These are phyloP conservation scores for Clitoria ternatea DNA, from an alignment of 306 rosid species.

Conservation along the genomic window DNA sequence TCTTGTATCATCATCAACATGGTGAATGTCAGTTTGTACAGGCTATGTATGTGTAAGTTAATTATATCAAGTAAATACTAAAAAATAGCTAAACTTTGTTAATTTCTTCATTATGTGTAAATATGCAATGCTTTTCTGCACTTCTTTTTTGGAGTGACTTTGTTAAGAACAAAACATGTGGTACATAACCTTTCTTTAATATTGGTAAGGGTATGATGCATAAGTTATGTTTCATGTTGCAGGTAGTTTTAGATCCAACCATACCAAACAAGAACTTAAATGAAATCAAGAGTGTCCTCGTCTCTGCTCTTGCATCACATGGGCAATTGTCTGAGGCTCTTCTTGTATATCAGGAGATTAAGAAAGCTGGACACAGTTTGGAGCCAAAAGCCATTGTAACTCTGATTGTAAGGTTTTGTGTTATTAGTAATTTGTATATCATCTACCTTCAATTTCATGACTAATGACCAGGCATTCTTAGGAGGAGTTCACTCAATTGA, in stretches of 20 bases:
- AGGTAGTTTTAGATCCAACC: conserved; percentile 51
- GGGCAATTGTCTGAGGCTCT: conserved; percentile 64
- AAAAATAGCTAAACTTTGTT: not conserved
- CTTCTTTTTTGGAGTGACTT: not conserved
- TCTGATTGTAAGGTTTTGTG: conserved; percentile 61
- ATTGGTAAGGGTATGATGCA: not conserved
- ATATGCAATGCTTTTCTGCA: not conserved
- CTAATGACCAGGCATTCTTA: conserved; percentile 18
- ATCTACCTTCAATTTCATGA: not conserved
- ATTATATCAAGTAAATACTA: not conserved
- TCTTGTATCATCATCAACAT: not conserved
- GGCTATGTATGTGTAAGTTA: not conserved
- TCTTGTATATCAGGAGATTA: conserved; percentile 50
- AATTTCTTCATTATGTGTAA: not conserved
- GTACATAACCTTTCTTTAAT: not conserved
- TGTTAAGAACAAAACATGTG: not conserved
- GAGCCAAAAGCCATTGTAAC: conserved; percentile 64
- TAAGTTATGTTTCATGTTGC: conserved; percentile 19
- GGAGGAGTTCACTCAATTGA: conserved; percentile 54
- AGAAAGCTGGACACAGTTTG: conserved; percentile 53
- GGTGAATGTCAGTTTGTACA: not conserved
- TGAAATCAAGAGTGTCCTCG: conserved; percentile 74
- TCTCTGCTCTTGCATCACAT: conserved; percentile 64
- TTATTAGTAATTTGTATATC: not conserved
- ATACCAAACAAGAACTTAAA: conserved; percentile 42